Conservation (phyloP, 2,329 filamentous ascomycete species). For the Alternaria gansuensis region DNA sequence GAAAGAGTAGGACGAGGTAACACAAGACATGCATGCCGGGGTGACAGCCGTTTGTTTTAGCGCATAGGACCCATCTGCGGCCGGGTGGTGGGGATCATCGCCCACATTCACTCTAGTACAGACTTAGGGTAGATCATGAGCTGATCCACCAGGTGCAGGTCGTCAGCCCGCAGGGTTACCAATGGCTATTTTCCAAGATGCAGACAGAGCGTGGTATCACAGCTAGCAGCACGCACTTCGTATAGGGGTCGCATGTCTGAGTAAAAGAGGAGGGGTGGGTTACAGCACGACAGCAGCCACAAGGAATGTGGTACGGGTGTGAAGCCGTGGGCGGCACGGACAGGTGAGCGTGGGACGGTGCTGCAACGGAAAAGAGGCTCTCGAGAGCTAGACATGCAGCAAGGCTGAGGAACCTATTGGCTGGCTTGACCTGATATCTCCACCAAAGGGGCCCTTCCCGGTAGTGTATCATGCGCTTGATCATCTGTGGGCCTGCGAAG, state of each 20-base stretch:
- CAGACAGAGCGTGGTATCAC: constrained; percentile 20
- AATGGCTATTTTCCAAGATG: constrained; percentile 13
- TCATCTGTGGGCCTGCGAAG: constrained; percentile 8
- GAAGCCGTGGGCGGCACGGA: constrained; percentile 6
- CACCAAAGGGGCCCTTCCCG: constrained; percentile 26
- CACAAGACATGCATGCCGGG: constrained; percentile 41
- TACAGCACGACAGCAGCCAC: constrained; percentile 39
- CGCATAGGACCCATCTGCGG: constrained; percentile 31
- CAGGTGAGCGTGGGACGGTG: constrained; percentile 8
- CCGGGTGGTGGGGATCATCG: constrained; percentile 28
- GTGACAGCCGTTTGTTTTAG: constrained; percentile 51
- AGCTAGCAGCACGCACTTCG: constrained; percentile 8
- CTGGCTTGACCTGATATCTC: constrained; percentile 36
- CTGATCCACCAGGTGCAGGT: constrained; percentile 26
- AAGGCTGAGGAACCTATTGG: constrained; percentile 36
- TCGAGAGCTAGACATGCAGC: constrained; percentile 31
- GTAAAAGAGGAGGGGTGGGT: constrained; percentile 35
- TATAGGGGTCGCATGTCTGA: constrained; percentile 1
- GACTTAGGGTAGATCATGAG: constrained; percentile 7
- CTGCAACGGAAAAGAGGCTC: constrained; percentile 29
- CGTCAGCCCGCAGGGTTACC: constrained; percentile 14
- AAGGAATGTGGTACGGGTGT: constrained; percentile 14
- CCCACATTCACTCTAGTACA: constrained; percentile 8
- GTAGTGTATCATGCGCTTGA: constrained; percentile 18
- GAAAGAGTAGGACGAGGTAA: constrained; percentile 29